Conservation (phyloP, 139 green algal genomes). For the Coccomyxa sp. region DNA sequence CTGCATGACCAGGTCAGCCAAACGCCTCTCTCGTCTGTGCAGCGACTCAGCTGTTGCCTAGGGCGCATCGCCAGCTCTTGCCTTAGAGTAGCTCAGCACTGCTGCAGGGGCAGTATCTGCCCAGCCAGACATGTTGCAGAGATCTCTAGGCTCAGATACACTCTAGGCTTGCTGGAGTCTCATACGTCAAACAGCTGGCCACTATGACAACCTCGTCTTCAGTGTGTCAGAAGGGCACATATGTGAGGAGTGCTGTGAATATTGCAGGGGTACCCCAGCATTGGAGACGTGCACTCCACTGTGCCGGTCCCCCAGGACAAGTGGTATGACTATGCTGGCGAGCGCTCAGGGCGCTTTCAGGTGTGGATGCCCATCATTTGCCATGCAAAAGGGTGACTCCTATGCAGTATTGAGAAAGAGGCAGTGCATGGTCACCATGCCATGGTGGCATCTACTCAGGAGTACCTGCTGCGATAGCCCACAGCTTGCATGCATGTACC, state of each 20-base stretch:
- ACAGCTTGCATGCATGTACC: background rate
- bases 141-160: background rate
- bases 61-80: too few species aligned
- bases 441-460: background rate
- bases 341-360: constrained; percentile 51
- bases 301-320: constrained; percentile 34
- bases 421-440: background rate
- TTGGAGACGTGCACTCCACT: constrained; percentile 53
- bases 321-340: constrained; percentile 60
- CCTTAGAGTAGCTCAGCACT: background rate
- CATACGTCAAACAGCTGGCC: too few species aligned
- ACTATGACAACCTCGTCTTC: too few species aligned
- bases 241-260: too few species aligned
- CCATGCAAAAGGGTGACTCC: background rate
- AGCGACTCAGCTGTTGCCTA: too few species aligned
- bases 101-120: background rate
- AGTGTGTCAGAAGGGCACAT: too few species aligned
- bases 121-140: background rate
- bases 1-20: constrained; percentile 18
- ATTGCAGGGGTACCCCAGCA: constrained; percentile 46
- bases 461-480: too few species aligned
- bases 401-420: background rate
- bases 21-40: background rate
- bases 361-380: background rate
- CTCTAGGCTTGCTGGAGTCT: background rate